These are phyloP conservation scores for Suillus americanus DNA, from an alignment of 768 basidiomycete genomes.

Conservation along the genomic window DNA sequence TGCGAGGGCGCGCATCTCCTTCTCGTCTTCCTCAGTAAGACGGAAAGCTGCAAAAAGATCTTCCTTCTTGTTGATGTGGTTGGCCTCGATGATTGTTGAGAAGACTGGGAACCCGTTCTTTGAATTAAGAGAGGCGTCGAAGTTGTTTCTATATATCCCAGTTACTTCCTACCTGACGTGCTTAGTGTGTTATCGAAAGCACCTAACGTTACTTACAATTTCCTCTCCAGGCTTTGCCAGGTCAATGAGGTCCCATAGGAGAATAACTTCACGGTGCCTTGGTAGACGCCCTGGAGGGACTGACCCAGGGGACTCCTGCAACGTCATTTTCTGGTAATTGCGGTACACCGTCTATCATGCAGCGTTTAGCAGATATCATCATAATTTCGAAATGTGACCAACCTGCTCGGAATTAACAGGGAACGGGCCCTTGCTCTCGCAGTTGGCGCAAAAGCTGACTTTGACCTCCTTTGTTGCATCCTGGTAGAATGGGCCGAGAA, in stretches of 20 bases:
- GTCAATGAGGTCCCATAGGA: constrained; percentile 98
- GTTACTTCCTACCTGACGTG: constrained; percentile 77
- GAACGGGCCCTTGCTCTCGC: constrained; percentile 95
- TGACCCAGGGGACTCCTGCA: constrained; percentile 97
- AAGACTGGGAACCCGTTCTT: constrained; percentile 99
- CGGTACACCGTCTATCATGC: constrained; percentile 86
- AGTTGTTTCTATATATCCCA: constrained; percentile 97
- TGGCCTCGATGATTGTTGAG: constrained; percentile 96
- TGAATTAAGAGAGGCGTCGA: constrained; percentile 95
- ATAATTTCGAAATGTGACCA: constrained; percentile 16
- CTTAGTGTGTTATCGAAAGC: constrained; percentile 11
- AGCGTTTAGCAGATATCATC: neutral
- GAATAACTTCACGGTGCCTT: constrained; percentile 92
- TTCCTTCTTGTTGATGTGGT: constrained; percentile 99
- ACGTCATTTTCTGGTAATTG: constrained; percentile 98
- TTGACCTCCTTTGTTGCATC: constrained; percentile 93
- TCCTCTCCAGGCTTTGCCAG: constrained; percentile 98
- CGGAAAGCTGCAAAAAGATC: constrained; percentile 98
- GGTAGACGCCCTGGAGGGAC: constrained; percentile 98
- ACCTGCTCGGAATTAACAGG: constrained; percentile 96
- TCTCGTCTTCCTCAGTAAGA: constrained; percentile 95
- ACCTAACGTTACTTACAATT: constrained; percentile 58
- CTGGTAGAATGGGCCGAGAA: constrained; percentile 96
- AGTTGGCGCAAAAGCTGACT: constrained; percentile 92
- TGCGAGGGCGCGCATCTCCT: constrained; percentile 82